phyloP scores from a whole-genome alignment of 2,329 filamentous ascomycete genomes.

The Aspergillus cejpii region DNA sequence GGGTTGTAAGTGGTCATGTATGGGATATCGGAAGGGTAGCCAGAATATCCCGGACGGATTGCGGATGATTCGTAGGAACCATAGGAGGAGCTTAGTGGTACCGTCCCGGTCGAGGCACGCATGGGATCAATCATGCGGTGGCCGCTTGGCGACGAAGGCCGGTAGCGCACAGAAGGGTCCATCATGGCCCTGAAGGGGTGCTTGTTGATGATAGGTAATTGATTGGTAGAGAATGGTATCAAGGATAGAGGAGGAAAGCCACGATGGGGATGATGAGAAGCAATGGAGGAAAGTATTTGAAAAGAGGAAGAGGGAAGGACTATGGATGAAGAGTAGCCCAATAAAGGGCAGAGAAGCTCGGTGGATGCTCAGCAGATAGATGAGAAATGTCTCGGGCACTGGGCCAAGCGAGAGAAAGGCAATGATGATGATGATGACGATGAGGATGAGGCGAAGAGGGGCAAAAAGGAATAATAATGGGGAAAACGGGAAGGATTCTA shows the following conservation, averaged over 20 bases:
- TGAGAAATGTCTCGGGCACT: constrained; percentile 11
- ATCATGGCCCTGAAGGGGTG: constrained; percentile 17
- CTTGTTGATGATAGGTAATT: neutral
- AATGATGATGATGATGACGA: constrained; percentile 1
- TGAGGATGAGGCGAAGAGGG: constrained; percentile 4
- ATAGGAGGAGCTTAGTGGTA: constrained; percentile 30
- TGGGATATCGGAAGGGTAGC: constrained; percentile 29
- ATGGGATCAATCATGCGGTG: constrained; percentile 33
- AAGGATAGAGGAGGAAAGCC: neutral
- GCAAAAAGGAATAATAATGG: neutral
- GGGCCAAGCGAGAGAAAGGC: constrained; percentile 8
- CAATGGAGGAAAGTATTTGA: neutral
- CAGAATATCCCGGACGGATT: constrained; percentile 25
- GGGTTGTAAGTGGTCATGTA: constrained; percentile 27
- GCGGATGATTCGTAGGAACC: constrained; percentile 30
- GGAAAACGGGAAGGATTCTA: neutral
- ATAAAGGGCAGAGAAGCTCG: constrained; percentile 1
- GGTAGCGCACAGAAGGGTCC: constrained; percentile 28
- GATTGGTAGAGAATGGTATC: neutral
- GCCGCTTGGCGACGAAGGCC: constrained; percentile 31
- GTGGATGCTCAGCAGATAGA: neutral
- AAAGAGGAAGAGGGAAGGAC: neutral
- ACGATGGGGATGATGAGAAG: neutral
- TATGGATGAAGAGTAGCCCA: no score
- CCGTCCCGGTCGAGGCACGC: constrained; percentile 38